A percentile compares a stretch with the other conserved stretches of the same genome.
Evolutionary conservation across 2,329 filamentous ascomycete genomes (phyloP).

Genomic region (Fusarium fujikuroi): DNA sequence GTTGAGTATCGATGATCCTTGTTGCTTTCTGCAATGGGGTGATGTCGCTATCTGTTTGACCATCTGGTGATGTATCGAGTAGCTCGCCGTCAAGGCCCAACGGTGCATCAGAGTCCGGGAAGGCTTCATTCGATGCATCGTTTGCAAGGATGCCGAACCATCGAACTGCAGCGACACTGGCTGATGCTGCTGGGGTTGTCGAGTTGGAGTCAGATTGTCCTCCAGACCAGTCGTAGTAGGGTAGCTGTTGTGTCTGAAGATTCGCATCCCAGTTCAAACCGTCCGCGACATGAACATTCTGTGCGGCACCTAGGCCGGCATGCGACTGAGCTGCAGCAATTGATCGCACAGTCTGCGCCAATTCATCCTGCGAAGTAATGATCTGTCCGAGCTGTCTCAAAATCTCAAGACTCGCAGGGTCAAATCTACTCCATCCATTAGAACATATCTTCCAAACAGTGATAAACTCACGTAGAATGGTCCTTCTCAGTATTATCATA

Average conservation of each 20-base stretch:
- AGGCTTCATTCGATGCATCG: slow-evolving; percentile 20
- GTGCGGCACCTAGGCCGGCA: neutral
- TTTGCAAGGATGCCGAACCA: slow-evolving; percentile 43
- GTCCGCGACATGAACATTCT: neutral
- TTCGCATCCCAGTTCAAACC: neutral
- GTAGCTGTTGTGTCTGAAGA: neutral
- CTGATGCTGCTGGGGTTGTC: slow-evolving; percentile 38
- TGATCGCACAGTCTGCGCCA: slow-evolving; percentile 28
- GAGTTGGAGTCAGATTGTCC: slow-evolving; percentile 32
- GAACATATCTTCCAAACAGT: accelerated
- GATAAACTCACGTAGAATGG: slow-evolving; percentile 40
- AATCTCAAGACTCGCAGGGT: slow-evolving; percentile 51
- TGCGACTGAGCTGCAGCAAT: slow-evolving; percentile 11
- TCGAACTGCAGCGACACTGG: slow-evolving; percentile 39
- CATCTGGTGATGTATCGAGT: slow-evolving; percentile 4
- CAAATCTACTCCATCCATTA: slow-evolving; percentile 42
- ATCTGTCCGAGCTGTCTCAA: slow-evolving; percentile 42
- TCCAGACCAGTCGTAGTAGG: slow-evolving; percentile 6
- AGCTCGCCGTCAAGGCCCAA: slow-evolving; percentile 1
- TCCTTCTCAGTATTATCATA: slow-evolving; percentile 46
- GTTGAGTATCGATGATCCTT: slow-evolving; percentile 35
- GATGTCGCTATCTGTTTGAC: slow-evolving; percentile 11
- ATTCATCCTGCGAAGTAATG: slow-evolving; percentile 34
- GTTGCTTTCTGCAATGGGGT: slow-evolving; percentile 31
- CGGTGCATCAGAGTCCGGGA: neutral